Percentiles rank a stretch among this genome's conserved stretches.
Conservation (phyloP, 179 eudicot species). For the Silene coronaria region DNA sequence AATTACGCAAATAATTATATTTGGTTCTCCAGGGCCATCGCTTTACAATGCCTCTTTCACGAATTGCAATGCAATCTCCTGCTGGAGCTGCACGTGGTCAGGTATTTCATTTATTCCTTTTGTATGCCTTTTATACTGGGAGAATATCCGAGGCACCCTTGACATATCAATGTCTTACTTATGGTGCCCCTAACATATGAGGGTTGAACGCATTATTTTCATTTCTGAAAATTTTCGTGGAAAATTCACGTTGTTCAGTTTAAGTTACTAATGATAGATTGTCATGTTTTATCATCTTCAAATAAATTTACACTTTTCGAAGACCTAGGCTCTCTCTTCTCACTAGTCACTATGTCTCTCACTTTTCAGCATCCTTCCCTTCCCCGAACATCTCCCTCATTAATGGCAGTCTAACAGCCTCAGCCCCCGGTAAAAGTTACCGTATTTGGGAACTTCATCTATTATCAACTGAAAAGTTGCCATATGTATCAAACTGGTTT, state of each 20-base stretch:
- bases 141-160: background rate
- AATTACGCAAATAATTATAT: background rate
- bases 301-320: too few relatives aligned
- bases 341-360: too few relatives aligned
- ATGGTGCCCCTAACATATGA: background rate
- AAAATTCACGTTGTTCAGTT: background rate
- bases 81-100: slow-evolving; percentile 82
- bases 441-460: too few relatives aligned
- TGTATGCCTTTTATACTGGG: background rate
- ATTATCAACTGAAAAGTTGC: too few relatives aligned
- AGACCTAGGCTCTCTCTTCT: too few relatives aligned
- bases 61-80: slow-evolving; percentile 61
- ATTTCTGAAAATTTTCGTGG: background rate
- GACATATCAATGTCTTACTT: background rate
- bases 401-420: too few relatives aligned
- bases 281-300: too few relatives aligned
- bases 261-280: too few relatives aligned
- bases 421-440: too few relatives aligned
- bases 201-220: background rate
- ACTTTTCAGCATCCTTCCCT: too few relatives aligned
- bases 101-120: slow-evolving; percentile 32
- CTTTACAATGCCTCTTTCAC: slow-evolving; percentile 65
- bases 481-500: too few relatives aligned
- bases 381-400: too few relatives aligned
- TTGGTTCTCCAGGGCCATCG: slow-evolving; percentile 55